A percentile compares a stretch with the other conserved stretches of the same genome.
phyloP scores from a whole-genome alignment of 2,329 filamentous ascomycete genomes.

The Exophiala calicioides region DNA sequence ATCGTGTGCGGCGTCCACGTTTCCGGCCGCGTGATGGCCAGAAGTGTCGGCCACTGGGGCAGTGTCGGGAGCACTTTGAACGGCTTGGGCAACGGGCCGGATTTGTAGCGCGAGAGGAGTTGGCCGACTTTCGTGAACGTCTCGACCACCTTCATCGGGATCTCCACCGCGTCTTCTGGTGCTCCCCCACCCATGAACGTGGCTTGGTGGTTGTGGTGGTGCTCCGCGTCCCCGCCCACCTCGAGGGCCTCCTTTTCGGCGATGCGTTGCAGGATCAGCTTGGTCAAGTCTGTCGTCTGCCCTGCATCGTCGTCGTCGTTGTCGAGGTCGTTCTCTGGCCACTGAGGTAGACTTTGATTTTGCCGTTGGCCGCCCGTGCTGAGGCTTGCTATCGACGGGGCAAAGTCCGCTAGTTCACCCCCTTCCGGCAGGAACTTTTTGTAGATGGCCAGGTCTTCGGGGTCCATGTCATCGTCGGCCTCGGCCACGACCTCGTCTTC shows the following conservation, averaged over 20 bases:
- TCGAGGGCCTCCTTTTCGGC: slow-evolving; percentile 77
- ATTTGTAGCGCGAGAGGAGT: slow-evolving; percentile 89
- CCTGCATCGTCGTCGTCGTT: slow-evolving; percentile 50
- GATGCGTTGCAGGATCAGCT: slow-evolving; percentile 92
- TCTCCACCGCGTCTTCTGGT: slow-evolving; percentile 77
- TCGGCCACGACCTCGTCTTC: slow-evolving; percentile 59
- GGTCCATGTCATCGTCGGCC: slow-evolving; percentile 75
- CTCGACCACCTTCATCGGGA: slow-evolving; percentile 89
- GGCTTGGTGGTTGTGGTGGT: slow-evolving; percentile 36
- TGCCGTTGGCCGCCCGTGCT: slow-evolving; percentile 34
- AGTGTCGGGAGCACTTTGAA: slow-evolving; percentile 96
- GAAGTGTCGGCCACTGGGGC: slow-evolving; percentile 86
- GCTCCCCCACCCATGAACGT: slow-evolving; percentile 54
- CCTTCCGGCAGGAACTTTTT: slow-evolving; percentile 78
- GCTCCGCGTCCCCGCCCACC: slow-evolving; percentile 38
- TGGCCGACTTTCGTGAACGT: slow-evolving; percentile 73
- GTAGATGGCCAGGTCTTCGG: slow-evolving; percentile 85
- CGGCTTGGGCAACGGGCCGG: slow-evolving; percentile 92
- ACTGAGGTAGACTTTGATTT: slow-evolving; percentile 6
- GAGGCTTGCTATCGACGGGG: slow-evolving; percentile 30
- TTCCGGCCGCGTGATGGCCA: slow-evolving; percentile 80
- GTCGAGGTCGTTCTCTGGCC: slow-evolving; percentile 37
- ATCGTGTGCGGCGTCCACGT: slow-evolving; percentile 76
- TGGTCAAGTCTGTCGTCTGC: slow-evolving; percentile 76
- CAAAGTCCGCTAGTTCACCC: slow-evolving; percentile 47